phyloP scores from a whole-genome alignment of 495 filamentous ascomycete genomes.

The Penicillium robsamsonii region DNA sequence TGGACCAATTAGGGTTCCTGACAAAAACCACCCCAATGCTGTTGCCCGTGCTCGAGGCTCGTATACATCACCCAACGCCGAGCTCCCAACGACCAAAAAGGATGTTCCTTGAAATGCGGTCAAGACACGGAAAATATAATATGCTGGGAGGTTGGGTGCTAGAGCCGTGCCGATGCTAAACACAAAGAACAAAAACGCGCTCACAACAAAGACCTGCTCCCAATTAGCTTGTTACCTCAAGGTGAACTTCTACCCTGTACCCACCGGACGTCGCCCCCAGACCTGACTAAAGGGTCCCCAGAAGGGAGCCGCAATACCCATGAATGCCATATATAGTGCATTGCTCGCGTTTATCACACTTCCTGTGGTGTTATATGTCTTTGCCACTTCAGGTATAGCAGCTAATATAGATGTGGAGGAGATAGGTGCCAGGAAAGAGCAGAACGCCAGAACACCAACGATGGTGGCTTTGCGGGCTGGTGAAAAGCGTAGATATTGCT shows the following conservation, averaged over 20 bases:
- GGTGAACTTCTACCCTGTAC: conserved; percentile 12
- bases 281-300: conserved; percentile 70
- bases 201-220: conserved; percentile 52
- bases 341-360: conserved; percentile 67
- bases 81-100: conserved; percentile 63
- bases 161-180: conserved; percentile 67
- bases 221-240: conserved; percentile 11
- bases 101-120: conserved; percentile 71
- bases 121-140: conserved; percentile 67
- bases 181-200: conserved; percentile 57
- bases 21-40: conserved; percentile 67
- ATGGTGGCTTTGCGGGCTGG: conserved; percentile 57
- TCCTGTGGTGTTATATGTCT: conserved; percentile 58
- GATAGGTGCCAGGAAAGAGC: conserved; percentile 66
- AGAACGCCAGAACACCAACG: conserved; percentile 61
- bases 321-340: conserved; percentile 66
- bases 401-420: conserved; percentile 68
- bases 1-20: conserved; percentile 67
- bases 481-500: conserved; percentile 54
- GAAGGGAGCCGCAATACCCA: conserved; percentile 64
- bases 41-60: conserved; percentile 65
- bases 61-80: conserved; percentile 64
- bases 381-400: conserved; percentile 65
- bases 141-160: conserved; percentile 62
- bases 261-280: conserved; percentile 60